Conservation (phyloP, 2,329 filamentous ascomycete species). For the Epichloe scottii region DNA sequence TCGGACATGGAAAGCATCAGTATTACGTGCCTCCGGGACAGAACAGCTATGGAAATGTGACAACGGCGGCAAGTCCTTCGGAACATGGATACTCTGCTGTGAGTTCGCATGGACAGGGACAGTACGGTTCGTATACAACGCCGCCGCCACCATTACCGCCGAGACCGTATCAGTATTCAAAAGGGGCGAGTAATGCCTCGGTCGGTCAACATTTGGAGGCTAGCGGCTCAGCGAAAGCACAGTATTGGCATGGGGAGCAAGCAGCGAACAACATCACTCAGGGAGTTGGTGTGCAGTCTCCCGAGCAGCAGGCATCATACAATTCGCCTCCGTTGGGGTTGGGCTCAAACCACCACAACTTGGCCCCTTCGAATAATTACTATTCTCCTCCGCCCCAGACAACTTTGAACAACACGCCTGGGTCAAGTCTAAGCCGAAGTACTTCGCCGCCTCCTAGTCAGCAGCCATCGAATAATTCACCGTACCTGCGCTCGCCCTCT, state of each 20-base stretch:
- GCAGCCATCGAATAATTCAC: not conserved
- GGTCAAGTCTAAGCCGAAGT: too few species aligned
- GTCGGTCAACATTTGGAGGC: not conserved
- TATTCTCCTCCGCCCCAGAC: too few species aligned
- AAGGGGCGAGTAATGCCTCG: not conserved
- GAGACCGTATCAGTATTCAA: not conserved
- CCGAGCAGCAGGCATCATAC: not conserved
- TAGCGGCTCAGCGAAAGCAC: not conserved
- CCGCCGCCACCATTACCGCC: not conserved
- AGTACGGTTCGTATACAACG: not conserved
- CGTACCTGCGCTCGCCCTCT: not conserved
- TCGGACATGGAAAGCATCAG: not conserved
- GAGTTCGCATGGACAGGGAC: not conserved
- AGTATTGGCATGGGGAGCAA: not conserved
- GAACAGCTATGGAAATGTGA: not conserved
- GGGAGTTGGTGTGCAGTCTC: too few species aligned
- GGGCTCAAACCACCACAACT: too few species aligned
- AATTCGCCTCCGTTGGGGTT: not conserved
- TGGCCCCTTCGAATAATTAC: too few species aligned
- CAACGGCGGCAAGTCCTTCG: not conserved
- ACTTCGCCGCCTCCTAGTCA: not conserved
- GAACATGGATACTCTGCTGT: not conserved
- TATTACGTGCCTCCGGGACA: not conserved
- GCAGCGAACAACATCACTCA: not conserved
- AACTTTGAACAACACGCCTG: too few species aligned